Evolutionary conservation across 371 early-diverging fungal species (phyloP).

Genomic region (Apophysomyces ossiformis): DNA sequence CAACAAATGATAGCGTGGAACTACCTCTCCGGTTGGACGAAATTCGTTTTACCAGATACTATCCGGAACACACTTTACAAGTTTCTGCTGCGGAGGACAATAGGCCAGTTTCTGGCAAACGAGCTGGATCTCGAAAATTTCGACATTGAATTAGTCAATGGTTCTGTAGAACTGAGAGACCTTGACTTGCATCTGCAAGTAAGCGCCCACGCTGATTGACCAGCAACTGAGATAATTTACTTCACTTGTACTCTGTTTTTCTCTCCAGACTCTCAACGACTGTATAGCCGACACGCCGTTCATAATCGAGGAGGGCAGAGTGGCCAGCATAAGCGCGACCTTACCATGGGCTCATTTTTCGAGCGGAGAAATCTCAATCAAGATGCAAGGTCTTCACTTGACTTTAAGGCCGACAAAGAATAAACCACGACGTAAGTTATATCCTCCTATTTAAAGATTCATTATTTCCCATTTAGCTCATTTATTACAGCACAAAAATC

Average conservation of each 20-base stretch:
- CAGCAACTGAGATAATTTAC: background rate
- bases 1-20: conserved; percentile 51
- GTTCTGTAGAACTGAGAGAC: conserved; percentile 78
- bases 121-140: conserved; percentile 84
- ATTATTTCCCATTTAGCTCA: background rate
- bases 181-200: conserved; percentile 81
- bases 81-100: conserved; percentile 80
- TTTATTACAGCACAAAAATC: conserved; percentile 16
- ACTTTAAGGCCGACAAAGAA: conserved; percentile 57
- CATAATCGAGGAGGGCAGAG: conserved; percentile 67
- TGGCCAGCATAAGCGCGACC: conserved; percentile 72
- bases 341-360: conserved; percentile 87
- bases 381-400: conserved; percentile 74
- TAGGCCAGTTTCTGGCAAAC: conserved; percentile 84
- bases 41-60: conserved; percentile 66
- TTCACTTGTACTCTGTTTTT: background rate
- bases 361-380: conserved; percentile 76
- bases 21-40: conserved; percentile 47
- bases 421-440: conserved; percentile 37
- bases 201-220: conserved; percentile 22
- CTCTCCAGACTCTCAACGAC: conserved; percentile 72
- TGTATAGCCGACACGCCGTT: conserved; percentile 71
- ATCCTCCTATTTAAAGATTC: background rate
- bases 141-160: conserved; percentile 87
- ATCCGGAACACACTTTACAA: conserved; percentile 87